A percentile compares a stretch with the other conserved stretches of the same genome.
phyloP scores from a whole-genome alignment of 768 basidiomycete genomes.

The Rhizopogon vinicolor region DNA sequence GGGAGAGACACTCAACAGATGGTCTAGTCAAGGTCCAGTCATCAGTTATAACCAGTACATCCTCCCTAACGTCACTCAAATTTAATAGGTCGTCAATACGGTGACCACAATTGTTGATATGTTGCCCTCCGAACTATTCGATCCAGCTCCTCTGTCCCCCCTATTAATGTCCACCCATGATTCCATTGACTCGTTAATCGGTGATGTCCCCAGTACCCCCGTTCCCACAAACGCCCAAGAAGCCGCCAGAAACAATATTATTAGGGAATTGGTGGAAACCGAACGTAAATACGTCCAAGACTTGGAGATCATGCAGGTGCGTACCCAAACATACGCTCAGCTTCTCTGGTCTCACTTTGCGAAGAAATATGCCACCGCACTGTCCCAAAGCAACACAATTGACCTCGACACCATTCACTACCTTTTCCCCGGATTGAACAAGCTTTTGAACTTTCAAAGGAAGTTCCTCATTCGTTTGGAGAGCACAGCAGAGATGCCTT shows the following conservation, averaged over 20 bases:
- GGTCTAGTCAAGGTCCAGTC: conserved; percentile 86
- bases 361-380: conserved; percentile 84
- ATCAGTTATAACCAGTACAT: background rate
- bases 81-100: conserved; percentile 76
- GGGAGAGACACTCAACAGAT: conserved; percentile 87
- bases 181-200: conserved; percentile 52
- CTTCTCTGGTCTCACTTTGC: conserved; percentile 10
- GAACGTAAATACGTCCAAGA: conserved; percentile 97
- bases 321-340: conserved; percentile 18
- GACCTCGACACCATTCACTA: conserved; percentile 94
- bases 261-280: conserved; percentile 89
- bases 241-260: conserved; percentile 67
- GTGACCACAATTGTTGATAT: conserved; percentile 79
- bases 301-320: conserved; percentile 91
- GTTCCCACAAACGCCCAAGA: conserved; percentile 55
- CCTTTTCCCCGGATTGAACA: conserved; percentile 92
- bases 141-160: conserved; percentile 56
- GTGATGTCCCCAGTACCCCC: conserved; percentile 35
- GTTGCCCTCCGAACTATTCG: conserved; percentile 66
- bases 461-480: conserved; percentile 90
- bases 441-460: conserved; percentile 94
- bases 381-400: conserved; percentile 79
- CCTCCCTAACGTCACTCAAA: background rate
- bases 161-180: conserved; percentile 50
- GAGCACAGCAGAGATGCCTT: conserved; percentile 75